phyloP scores from a whole-genome alignment of 2,329 filamentous ascomycete genomes.

The Phialophora tarda region DNA sequence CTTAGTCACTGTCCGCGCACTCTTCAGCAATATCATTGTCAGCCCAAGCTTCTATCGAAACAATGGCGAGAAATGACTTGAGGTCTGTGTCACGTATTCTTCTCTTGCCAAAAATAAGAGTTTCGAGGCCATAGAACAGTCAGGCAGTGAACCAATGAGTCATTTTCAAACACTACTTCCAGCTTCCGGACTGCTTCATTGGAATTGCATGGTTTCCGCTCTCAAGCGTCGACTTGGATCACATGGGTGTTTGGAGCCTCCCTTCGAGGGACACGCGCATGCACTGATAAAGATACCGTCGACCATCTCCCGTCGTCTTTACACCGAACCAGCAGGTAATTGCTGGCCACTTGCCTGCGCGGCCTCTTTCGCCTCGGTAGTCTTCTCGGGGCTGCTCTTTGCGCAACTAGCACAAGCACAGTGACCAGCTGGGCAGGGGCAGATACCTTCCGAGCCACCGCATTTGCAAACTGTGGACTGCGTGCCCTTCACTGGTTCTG shows the following conservation, averaged over 20 bases:
- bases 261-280: neutral
- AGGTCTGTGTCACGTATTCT: neutral
- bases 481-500: slow-evolving; percentile 45
- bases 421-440: slow-evolving; percentile 46
- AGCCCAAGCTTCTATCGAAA: neutral
- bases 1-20: neutral
- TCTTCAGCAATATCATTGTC: neutral
- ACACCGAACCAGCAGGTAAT: slow-evolving; percentile 35
- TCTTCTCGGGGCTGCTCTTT: slow-evolving; percentile 36
- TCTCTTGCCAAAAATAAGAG: neutral
- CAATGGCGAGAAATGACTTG: neutral
- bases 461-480: slow-evolving; percentile 48
- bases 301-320: neutral
- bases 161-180: neutral
- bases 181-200: neutral
- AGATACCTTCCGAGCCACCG: slow-evolving; percentile 45
- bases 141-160: neutral
- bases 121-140: neutral
- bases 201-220: neutral
- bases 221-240: neutral
- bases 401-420: slow-evolving; percentile 49
- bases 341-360: slow-evolving; percentile 39
- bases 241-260: neutral
- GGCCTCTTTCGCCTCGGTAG: slow-evolving; percentile 39
- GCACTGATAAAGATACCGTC: neutral